Evolutionary conservation across 225 moss, liverwort and hornwort genomes (phyloP).

Genomic region (Marchantia polymorpha): DNA sequence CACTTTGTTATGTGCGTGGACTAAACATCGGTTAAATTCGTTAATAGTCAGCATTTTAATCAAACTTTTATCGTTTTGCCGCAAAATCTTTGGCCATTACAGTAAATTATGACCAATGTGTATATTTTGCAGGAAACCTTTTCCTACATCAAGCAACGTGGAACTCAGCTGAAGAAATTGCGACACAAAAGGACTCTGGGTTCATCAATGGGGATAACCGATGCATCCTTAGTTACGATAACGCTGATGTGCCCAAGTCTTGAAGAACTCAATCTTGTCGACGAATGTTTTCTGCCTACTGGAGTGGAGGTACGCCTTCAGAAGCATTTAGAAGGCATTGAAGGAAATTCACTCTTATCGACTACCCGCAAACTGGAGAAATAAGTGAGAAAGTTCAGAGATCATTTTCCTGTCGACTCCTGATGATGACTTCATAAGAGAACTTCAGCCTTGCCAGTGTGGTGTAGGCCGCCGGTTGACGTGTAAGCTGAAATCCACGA

Average conservation of each 20-base stretch:
- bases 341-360: too few species aligned
- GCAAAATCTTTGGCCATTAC: neutral
- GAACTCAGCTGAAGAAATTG: conserved; percentile 54
- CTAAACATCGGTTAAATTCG: neutral
- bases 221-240: conserved; percentile 50
- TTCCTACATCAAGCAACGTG: conserved; percentile 48
- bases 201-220: conserved; percentile 54
- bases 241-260: conserved; percentile 61
- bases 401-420: neutral
- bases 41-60: neutral
- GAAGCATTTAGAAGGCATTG: too few species aligned
- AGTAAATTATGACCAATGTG: neutral
- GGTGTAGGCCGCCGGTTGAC: neutral
- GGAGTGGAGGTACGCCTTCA: too few species aligned
- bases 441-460: neutral
- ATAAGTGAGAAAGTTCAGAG: neutral
- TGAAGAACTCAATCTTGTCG: conserved; percentile 70
- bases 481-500: neutral
- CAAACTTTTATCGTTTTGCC: neutral
- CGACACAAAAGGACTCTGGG: conserved; percentile 58
- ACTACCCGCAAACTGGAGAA: neutral
- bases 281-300: conserved; percentile 25
- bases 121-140: conserved; percentile 46
- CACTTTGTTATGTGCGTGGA: neutral
- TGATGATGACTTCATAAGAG: neutral